phyloP scores from a whole-genome alignment of 768 basidiomycete genomes.

The Terana coerulea region DNA sequence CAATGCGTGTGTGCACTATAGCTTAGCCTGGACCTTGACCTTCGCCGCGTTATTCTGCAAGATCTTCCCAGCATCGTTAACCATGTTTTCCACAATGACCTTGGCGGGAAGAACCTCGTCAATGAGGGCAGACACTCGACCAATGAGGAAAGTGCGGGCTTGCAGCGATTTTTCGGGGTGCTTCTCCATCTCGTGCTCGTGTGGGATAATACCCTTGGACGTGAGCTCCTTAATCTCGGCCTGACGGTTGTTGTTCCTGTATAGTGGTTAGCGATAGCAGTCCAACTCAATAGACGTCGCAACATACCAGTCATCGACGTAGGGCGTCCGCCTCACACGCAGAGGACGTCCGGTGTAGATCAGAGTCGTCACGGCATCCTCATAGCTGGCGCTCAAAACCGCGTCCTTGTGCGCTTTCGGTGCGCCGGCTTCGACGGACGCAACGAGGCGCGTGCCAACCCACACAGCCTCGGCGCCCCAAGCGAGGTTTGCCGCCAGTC shows the following conservation, averaged over 20 bases:
- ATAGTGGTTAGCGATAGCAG: not conserved
- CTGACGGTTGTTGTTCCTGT: conserved; percentile 73
- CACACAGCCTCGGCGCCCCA: conserved; percentile 89
- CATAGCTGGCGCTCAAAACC: conserved; percentile 63
- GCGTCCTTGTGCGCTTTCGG: conserved; percentile 84
- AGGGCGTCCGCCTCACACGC: conserved; percentile 80
- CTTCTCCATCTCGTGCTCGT: conserved; percentile 63
- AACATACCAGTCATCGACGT: conserved; percentile 76
- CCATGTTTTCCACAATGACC: conserved; percentile 80
- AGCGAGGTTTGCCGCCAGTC: conserved; percentile 80
- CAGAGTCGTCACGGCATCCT: conserved; percentile 79
- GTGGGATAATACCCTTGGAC: conserved; percentile 78
- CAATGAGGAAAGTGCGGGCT: conserved; percentile 77
- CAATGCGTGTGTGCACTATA: conserved; percentile 28
- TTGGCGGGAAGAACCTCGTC: conserved; percentile 79
- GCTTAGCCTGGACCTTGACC: conserved; percentile 44
- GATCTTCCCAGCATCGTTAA: conserved; percentile 49
- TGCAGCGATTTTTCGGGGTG: conserved; percentile 77
- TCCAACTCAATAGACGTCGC: not conserved
- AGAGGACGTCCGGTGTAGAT: conserved; percentile 90
- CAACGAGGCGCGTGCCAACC: conserved; percentile 73
- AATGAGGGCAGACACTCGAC: conserved; percentile 72
- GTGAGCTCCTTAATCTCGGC: conserved; percentile 82
- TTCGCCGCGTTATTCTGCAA: conserved; percentile 37
- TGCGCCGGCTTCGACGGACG: conserved; percentile 74